Evolutionary conservation across 2,329 filamentous ascomycete genomes (phyloP).

Genomic region (Arthrinium puccinioides): DNA sequence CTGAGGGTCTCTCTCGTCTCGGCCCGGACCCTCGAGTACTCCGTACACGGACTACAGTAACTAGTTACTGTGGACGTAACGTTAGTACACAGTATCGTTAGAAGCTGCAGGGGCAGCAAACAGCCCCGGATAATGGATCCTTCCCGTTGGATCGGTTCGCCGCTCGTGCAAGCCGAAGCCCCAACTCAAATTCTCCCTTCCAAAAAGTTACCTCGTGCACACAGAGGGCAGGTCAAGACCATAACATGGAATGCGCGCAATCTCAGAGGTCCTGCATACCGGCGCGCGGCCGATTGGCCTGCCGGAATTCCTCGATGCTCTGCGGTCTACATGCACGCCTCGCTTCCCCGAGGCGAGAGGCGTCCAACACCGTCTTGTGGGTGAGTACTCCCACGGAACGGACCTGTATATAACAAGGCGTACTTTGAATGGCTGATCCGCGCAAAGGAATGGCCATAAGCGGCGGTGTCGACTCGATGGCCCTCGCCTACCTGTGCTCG

Average conservation of each 20-base stretch:
- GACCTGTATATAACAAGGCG: background rate
- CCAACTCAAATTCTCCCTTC: no score
- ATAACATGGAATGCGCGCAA: slow-evolving; percentile 24
- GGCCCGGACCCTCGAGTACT: no score
- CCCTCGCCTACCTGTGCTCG: slow-evolving; percentile 69
- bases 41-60: no score
- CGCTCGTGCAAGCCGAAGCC: no score
- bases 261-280: slow-evolving; percentile 30
- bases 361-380: slow-evolving; percentile 30
- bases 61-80: no score
- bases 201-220: no score
- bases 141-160: no score
- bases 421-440: background rate
- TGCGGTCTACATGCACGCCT: slow-evolving; percentile 41
- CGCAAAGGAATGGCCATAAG: slow-evolving; percentile 69
- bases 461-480: slow-evolving; percentile 97
- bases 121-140: no score
- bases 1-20: no score
- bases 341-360: slow-evolving; percentile 37
- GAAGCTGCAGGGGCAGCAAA: no score
- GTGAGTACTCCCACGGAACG: slow-evolving; percentile 21
- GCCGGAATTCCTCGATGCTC: slow-evolving; percentile 38
- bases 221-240: no score
- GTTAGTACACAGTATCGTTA: no score
- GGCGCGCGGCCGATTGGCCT: slow-evolving; percentile 29